A percentile compares a stretch with the other conserved stretches of the same genome.
phyloP scores from a whole-genome alignment of 768 basidiomycete species.

The Xerocomellus dryophilus region DNA sequence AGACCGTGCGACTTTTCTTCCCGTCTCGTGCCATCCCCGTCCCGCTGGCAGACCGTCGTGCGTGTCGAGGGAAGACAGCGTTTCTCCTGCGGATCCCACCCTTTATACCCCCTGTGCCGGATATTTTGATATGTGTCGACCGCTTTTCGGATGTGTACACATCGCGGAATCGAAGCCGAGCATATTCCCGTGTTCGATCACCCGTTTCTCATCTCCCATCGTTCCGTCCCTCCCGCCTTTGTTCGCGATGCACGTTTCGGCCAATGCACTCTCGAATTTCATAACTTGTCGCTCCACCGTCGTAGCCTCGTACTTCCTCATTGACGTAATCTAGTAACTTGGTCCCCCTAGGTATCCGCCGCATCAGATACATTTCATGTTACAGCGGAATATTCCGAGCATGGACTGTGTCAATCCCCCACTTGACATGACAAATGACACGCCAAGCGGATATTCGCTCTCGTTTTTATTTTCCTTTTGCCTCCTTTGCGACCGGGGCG shows the following conservation, averaged over 20 bases:
- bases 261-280: neutral
- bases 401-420: too few species aligned
- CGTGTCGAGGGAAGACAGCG: slow-evolving; percentile 4
- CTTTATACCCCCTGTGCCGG: slow-evolving; percentile 13
- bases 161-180: slow-evolving; percentile 19
- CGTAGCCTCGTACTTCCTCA: neutral
- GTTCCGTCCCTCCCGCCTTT: too few species aligned
- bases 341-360: too few species aligned
- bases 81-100: slow-evolving; percentile 8
- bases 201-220: slow-evolving; percentile 3
- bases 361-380: too few species aligned
- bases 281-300: too few species aligned
- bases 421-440: too few species aligned
- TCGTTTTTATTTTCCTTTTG: neutral
- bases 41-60: neutral
- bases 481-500: slow-evolving; percentile 1
- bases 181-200: slow-evolving; percentile 18
- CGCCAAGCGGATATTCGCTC: neutral
- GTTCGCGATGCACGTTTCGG: too few species aligned
- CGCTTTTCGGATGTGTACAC: slow-evolving; percentile 16
- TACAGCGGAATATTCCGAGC: too few species aligned
- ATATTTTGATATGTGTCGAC: slow-evolving; percentile 17
- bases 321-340: slow-evolving; percentile 8
- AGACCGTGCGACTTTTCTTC: slow-evolving; percentile 29
- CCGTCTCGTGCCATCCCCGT: slow-evolving; percentile 8